A percentile compares a stretch with the other conserved stretches of the same genome.
Conservation (phyloP, 371 early-diverging fungal genomes). For the Dinochytrium kinnereticum region DNA sequence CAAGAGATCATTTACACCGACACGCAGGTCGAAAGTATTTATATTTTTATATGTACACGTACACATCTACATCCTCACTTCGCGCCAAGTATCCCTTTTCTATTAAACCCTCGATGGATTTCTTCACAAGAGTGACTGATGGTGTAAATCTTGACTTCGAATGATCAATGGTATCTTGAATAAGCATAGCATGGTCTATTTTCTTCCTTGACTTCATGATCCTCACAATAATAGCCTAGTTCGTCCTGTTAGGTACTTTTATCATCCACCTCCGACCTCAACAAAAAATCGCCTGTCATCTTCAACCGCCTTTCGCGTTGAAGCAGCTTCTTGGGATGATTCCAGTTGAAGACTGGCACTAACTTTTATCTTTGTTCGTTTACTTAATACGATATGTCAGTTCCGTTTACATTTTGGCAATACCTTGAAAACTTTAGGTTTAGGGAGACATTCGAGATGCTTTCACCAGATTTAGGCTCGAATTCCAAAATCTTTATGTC, state of each 20-base stretch:
- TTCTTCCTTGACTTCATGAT: constrained; percentile 81
- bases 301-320: constrained; percentile 75
- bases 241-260: too few species aligned
- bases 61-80: constrained; percentile 69
- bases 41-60: constrained; percentile 66
- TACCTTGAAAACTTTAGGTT: constrained; percentile 63
- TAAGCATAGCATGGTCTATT: constrained; percentile 70
- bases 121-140: constrained; percentile 79
- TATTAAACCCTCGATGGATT: constrained; percentile 84
- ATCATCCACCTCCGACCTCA: constrained; percentile 64
- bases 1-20: too few species aligned
- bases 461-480: neutral
- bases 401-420: too few species aligned
- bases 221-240: constrained; percentile 83
- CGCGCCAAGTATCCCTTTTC: constrained; percentile 89
- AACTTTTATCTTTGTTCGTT: constrained; percentile 83
- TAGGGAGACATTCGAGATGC: neutral
- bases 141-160: constrained; percentile 76
- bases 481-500: constrained; percentile 34
- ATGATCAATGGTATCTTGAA: constrained; percentile 81
- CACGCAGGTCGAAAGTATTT: too few species aligned
- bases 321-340: constrained; percentile 70
- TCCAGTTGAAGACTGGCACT: constrained; percentile 60
- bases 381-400: too few species aligned
- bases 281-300: constrained; percentile 82